These are phyloP conservation scores for Quercus phellos DNA, from an alignment of 331 rosid genomes.

Conservation along the genomic window DNA sequence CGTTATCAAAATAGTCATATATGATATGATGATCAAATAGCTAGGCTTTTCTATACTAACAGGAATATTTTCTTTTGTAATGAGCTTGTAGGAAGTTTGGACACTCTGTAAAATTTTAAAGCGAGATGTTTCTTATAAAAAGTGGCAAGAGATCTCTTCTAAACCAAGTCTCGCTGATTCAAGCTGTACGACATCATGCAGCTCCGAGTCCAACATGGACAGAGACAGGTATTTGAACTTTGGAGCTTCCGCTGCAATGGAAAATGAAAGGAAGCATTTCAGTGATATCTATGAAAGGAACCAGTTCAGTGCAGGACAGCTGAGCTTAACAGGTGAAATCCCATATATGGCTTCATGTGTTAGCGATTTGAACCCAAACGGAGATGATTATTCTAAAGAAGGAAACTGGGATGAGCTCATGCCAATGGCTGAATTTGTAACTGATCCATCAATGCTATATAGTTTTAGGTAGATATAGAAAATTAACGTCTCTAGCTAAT, in stretches of 20 bases:
- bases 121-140: constrained; percentile 55
- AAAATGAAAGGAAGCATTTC: constrained; percentile 24
- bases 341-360: constrained; percentile 23
- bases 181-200: constrained; percentile 48
- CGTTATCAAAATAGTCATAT: no score
- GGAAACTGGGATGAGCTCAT: constrained; percentile 76
- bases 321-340: constrained; percentile 12
- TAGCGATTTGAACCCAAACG: constrained; percentile 34
- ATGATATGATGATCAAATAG: no score
- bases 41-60: not conserved
- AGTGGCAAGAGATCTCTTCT: constrained; percentile 26
- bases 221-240: constrained; percentile 23
- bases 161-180: constrained; percentile 21
- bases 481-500: no score
- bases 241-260: constrained; percentile 33
- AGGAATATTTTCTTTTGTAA: not conserved
- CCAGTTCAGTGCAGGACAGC: constrained; percentile 25
- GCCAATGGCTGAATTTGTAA: constrained; percentile 55
- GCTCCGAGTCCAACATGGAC: constrained; percentile 39
- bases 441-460: constrained; percentile 30
- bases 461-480: not conserved
- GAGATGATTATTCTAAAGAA: constrained; percentile 28
- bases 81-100: constrained; percentile 83
- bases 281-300: constrained; percentile 29
- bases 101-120: constrained; percentile 78